phyloP scores from a whole-genome alignment of 2,329 filamentous ascomycete species.

The Fusarium buharicum region DNA sequence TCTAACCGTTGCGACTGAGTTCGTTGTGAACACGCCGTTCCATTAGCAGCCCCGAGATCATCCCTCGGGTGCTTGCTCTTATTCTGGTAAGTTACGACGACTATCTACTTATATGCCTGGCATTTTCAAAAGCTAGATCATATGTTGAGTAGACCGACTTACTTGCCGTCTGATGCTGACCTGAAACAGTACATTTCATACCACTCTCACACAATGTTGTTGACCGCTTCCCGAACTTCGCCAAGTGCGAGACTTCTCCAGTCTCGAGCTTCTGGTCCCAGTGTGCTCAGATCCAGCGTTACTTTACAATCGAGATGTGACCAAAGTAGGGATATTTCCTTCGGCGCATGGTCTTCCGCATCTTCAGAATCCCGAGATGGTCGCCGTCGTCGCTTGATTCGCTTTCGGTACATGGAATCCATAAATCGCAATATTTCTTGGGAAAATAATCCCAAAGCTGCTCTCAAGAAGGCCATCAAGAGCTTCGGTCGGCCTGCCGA shows the following conservation, averaged over 20 bases:
- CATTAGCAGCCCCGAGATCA: conserved; percentile 16
- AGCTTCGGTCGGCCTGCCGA: conserved; percentile 51
- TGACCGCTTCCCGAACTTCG: conserved; percentile 44
- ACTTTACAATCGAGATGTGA: conserved; percentile 33
- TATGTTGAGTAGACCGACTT: background rate
- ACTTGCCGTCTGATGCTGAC: conserved; percentile 3
- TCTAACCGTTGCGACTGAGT: background rate
- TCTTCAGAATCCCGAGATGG: conserved; percentile 56
- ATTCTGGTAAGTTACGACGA: conserved; percentile 15
- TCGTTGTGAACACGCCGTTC: conserved; percentile 5
- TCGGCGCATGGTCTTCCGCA: conserved; percentile 59
- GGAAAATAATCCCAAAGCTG: conserved; percentile 55
- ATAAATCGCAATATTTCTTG: conserved; percentile 58
- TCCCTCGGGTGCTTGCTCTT: conserved; percentile 18
- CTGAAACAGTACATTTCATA: conserved; percentile 1
- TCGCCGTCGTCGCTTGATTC: conserved; percentile 56
- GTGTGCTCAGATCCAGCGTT: conserved; percentile 23
- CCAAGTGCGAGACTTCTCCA: conserved; percentile 46
- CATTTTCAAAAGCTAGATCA: background rate
- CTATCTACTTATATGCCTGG: background rate
- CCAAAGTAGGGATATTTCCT: conserved; percentile 58
- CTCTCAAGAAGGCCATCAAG: conserved; percentile 57
- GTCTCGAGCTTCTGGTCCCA: conserved; percentile 20
- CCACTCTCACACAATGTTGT: conserved; percentile 38
- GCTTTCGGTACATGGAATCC: conserved; percentile 59